Percentiles rank a stretch among this genome's conserved stretches.
phyloP scores from a whole-genome alignment of 1,284 basidiomycete species.

The Takashimella tepidaria region DNA sequence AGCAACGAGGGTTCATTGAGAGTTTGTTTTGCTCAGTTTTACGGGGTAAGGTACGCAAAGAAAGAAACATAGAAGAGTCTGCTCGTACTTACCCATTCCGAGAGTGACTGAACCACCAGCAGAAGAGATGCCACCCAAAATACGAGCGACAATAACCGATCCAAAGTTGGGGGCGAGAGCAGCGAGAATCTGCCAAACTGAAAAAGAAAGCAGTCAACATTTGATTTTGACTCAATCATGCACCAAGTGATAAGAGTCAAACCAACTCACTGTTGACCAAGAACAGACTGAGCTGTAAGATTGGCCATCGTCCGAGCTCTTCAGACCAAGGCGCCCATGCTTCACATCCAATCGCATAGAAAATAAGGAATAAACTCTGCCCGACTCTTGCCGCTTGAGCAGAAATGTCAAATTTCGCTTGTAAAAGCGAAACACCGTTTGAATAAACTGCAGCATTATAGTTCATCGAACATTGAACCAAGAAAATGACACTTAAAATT shows the following conservation, averaged over 20 bases:
- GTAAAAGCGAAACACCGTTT: conserved; percentile 26
- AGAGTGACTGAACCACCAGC: conserved; percentile 52
- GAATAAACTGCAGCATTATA: conserved; percentile 29
- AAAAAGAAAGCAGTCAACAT: not conserved
- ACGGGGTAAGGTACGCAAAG: no score
- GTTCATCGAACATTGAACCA: conserved; percentile 39
- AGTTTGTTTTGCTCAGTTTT: no score
- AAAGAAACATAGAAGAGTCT: no score
- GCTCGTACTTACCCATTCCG: conserved; percentile 39
- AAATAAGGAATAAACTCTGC: conserved; percentile 48
- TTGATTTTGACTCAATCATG: no score
- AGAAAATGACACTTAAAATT: conserved; percentile 46
- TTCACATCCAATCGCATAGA: conserved; percentile 52
- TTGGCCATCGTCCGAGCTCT: conserved; percentile 57
- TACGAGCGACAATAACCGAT: conserved; percentile 61
- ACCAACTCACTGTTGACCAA: conserved; percentile 42
- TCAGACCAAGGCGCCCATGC: conserved; percentile 58
- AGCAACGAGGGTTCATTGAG: no score
- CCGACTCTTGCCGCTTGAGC: conserved; percentile 47
- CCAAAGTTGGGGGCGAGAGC: conserved; percentile 60
- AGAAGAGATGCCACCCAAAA: conserved; percentile 64
- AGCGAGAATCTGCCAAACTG: conserved; percentile 54
- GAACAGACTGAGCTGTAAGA: conserved; percentile 50
- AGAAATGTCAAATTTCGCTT: conserved; percentile 37
- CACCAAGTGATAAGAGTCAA: no score